Evolutionary conservation across 2,329 filamentous ascomycete species (phyloP), one percentile per base, ranked within the genome.

Genomic region (Aphanocladium album): DNA sequence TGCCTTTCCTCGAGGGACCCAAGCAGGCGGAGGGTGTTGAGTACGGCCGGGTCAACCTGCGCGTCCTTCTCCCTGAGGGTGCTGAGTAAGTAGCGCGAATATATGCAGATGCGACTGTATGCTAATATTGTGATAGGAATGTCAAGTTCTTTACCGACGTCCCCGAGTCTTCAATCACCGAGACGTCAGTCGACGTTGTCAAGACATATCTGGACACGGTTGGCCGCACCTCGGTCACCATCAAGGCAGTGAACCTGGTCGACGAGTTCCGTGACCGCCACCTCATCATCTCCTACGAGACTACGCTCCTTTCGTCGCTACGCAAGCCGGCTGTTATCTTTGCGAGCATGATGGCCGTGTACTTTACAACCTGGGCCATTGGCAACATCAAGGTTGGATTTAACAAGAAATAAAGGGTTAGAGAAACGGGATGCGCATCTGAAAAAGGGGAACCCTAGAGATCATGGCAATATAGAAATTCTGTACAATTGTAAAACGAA

Each of bases 161-260:
- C 35, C 92, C 93, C 1, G 73, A 76, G 21, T 79, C 79, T 6
- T 79, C 83, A 43, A 80, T 95, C 60, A 79, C 85, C 53, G 80
- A 82, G 53, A 83, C 85, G 27, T 73, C 74, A 1, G 72, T 86
- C 19, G 84, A 82, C 64, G 76, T 88, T n/a, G 85, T 95, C 77
- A 88, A 87, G 74, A 97, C 93, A 0, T 99, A 92, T 76, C 89
- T 99, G 77, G 95, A 99, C 75, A 98, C 95, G 0, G 69, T 93
- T 35, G 95, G 95, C 63, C 90, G 95, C 64, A 96, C 93, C 0
- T 84, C 88, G 0, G 81, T 99, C 63, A 88, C 83, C 55, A 81
- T 99, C 69, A 89, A 88, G 63, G 90, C 91, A 8, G 82, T 87
- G 67, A 98, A 97, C 73, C 79, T 98, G 57, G 90, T 96, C 1